phyloP scores from a whole-genome alignment of 495 filamentous ascomycete species.

The Penicillium bovifimosum region DNA sequence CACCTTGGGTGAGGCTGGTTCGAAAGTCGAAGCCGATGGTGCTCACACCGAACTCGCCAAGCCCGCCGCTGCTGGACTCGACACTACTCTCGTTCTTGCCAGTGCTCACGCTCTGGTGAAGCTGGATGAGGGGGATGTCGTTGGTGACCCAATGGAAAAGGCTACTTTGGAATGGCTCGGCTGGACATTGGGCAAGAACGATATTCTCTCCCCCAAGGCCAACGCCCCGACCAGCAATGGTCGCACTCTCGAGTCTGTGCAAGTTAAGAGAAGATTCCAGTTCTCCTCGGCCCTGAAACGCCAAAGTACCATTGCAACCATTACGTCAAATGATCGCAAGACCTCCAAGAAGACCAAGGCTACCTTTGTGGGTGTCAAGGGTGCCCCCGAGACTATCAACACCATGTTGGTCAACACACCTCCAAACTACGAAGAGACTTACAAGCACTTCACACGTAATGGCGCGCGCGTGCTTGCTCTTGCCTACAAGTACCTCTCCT shows the following conservation, averaged over 20 bases:
- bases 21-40: constrained; percentile 68
- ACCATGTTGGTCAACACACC: constrained; percentile 83
- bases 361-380: constrained; percentile 93
- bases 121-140: constrained; percentile 93
- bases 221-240: constrained; percentile 42
- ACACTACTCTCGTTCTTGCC: constrained; percentile 90
- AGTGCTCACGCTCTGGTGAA: constrained; percentile 94
- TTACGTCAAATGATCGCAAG: constrained; percentile 59
- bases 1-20: constrained; percentile 58
- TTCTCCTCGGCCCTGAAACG: constrained; percentile 96
- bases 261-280: constrained; percentile 94
- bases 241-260: constrained; percentile 58
- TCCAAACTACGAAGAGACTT: constrained; percentile 93
- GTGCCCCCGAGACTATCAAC: constrained; percentile 92
- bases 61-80: constrained; percentile 57
- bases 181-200: constrained; percentile 85
- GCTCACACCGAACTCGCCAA: constrained; percentile 68
- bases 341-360: constrained; percentile 66
- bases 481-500: constrained; percentile 83
- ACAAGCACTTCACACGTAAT: constrained; percentile 93
- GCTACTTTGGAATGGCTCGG: constrained; percentile 84
- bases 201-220: constrained; percentile 57
- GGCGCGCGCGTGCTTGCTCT: constrained; percentile 91
- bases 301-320: constrained; percentile 86
- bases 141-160: constrained; percentile 99